Evolutionary conservation across 352 stramenopile species (phyloP).

Genomic region (Plasmopara viticola): DNA sequence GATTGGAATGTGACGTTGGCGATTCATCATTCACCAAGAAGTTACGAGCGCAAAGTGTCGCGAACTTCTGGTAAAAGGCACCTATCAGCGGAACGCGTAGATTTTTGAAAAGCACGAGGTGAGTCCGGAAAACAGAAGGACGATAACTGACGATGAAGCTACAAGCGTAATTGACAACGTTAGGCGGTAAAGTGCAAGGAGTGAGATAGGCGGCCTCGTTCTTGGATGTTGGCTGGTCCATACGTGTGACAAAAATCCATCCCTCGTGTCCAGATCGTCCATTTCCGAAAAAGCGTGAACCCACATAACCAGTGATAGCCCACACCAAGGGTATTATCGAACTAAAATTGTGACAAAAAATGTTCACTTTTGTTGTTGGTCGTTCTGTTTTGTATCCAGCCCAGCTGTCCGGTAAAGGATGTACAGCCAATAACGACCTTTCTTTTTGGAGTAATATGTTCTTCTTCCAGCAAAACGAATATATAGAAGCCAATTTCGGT

Average conservation of each 20-base stretch:
- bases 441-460: too few relatives aligned
- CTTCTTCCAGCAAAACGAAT: too few relatives aligned
- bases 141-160: constrained; percentile 19
- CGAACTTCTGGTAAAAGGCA: background rate
- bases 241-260: background rate
- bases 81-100: background rate
- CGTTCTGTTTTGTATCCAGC: too few relatives aligned
- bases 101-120: constrained; percentile 16
- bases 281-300: too few relatives aligned
- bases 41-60: constrained; percentile 15
- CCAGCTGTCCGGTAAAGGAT: too few relatives aligned
- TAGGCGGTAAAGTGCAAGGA: constrained; percentile 14
- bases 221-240: constrained; percentile 1
- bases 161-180: constrained; percentile 22
- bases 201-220: constrained; percentile 4
- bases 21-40: constrained; percentile 22
- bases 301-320: too few relatives aligned
- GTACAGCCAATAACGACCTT: too few relatives aligned
- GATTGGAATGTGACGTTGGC: constrained; percentile 27
- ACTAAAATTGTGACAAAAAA: too few relatives aligned
- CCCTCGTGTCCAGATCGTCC: too few relatives aligned
- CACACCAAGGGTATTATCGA: too few relatives aligned
- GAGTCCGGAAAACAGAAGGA: constrained; percentile 16
- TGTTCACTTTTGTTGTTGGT: too few relatives aligned
- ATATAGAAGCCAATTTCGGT: too few relatives aligned